Base-by-base conservation (phyloP, 129 eudicot genomes). In the Helichrysum umbraculigerum region DNA sequence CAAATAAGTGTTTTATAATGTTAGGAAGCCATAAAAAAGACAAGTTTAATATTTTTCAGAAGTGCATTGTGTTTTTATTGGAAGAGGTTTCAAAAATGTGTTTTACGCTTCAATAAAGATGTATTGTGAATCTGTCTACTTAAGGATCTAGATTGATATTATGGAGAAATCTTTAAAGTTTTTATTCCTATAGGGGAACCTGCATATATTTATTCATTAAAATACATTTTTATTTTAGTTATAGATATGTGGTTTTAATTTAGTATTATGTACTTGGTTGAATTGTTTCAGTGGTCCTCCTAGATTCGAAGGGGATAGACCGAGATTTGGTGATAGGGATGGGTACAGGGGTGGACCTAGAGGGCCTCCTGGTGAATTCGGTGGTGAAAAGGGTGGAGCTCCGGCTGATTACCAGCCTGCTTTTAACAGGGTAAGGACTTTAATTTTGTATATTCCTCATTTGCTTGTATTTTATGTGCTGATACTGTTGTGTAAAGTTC, bases 321-420 rank as follows among this genome's bases (percentile, higher is more conserved):
- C 97, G 1, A 89, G 97, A 57, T 88, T 83, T 67, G 91, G 97
- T 70, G 98, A 93, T 32, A 81, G 96, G 37, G 98, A 93, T 62
- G 96, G 98, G 0, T 93, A 93, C 76, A 92, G 97, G 39, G 88
- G 88, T 68, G 98, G 97, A 15, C 91, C 91, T 22, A 85, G 96
- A 76, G 98, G 94, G 1, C 92, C 96, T 68, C 80, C 94, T 2
- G 98, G 98, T 19, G 98, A 93, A 37, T 90, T 88, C 6, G 89
- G 88, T 39, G 97, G 87, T 72, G 96, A 93, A 17, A 93, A 93
- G 79, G 93, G 91, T 32, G 98, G 98, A 62, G 98, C 98, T 73
- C 97, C 98, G 0, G 93, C 98, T 60, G 97, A 91, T 66, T 90
- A 78, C 74, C 96, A 93, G 76, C 98, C 98, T 73, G 86, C 97